Base-by-base conservation (phyloP, 2,329 filamentous ascomycete genomes). In the Stagonosporopsis tanaceti region DNA sequence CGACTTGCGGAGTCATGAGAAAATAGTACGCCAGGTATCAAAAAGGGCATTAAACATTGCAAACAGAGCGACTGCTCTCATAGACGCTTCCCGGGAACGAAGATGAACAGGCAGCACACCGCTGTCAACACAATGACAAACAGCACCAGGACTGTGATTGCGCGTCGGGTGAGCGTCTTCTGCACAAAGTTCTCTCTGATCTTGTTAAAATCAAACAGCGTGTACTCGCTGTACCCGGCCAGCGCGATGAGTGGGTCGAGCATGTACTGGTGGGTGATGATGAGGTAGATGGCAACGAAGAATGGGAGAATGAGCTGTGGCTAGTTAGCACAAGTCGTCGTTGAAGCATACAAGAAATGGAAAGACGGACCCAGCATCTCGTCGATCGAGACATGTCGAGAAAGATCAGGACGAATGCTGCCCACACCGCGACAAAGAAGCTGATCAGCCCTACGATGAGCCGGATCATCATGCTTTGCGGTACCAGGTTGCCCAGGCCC, bases 361-460 rank as follows among this genome's bases (percentile, higher is more conserved):
- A 38, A 15, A 17, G 40, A 82, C 89, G 68, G 87, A 96, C 92
- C 92, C 92, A 99, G 75, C 90, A 91, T 71, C 93, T 85, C 39
- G 87, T 93, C 47, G 80, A 76, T 61, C 92, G 86, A 41, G 88
- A 85, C 72, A 89, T 87, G 77, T 97, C 83, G 8, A 97, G 86
- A 77, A 99, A 95, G 67, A 99, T 96, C 59, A 98, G 88, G 61
- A 95, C 87, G 73, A 97, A 99, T 0, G 88, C 92, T 4, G 92
- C 87, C 96, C 96, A 99, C 78, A 98, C 95, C 24, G 87, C 96
- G 64, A 87, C 93, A 76, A 97, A 97, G 81, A 99, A 89, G 63
- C 90, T 86, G 45, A 95, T 82, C 50, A 99, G 84, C 34, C 94
- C 95, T 65, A 97, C 76, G 42, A 96, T 92, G 48, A 98, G 81